A percentile compares a stretch with the other conserved stretches of the same genome.
phyloP scores from a whole-genome alignment of 257 asterid species.

The Rhazya stricta region DNA sequence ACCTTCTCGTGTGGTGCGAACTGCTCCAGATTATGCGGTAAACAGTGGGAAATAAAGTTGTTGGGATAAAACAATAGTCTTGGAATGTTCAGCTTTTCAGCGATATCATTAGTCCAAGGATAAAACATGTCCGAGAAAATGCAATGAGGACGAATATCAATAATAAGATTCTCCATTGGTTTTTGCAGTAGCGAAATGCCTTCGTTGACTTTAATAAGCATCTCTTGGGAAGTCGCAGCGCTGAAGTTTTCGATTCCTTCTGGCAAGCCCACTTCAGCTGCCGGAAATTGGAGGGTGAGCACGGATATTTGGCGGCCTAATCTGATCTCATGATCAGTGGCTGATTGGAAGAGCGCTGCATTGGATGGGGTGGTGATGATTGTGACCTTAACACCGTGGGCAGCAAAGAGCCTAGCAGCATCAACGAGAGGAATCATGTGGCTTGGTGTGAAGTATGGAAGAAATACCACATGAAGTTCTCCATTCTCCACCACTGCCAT shows the following conservation, averaged over 20 bases:
- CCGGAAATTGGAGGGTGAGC: conserved; percentile 21
- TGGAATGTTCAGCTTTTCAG: conserved; percentile 25
- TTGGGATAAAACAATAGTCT: conserved; percentile 22
- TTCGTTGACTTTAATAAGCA: neutral
- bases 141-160: conserved; percentile 20
- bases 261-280: conserved; percentile 26
- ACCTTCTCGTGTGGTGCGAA: conserved; percentile 26
- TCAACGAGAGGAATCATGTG: conserved; percentile 33
- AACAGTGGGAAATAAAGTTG: conserved; percentile 18
- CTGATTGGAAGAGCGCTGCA: conserved; percentile 13
- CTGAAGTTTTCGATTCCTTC: conserved; percentile 28
- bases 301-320: conserved; percentile 22
- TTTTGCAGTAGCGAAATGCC: conserved; percentile 20
- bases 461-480: conserved; percentile 25
- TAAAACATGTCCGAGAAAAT: conserved; percentile 27
- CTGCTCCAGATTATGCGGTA: conserved; percentile 11
- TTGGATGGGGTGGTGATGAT: conserved; percentile 27
- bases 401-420: conserved; percentile 29
- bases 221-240: conserved; percentile 9
- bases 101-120: conserved; percentile 32
- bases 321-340: conserved; percentile 6
- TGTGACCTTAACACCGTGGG: conserved; percentile 28
- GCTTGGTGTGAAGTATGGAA: conserved; percentile 29
- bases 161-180: conserved; percentile 9
- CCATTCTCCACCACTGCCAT: neutral